Evolutionary conservation across 345 rosid genomes (phyloP).

Genomic region (Anacardium occidentale): DNA sequence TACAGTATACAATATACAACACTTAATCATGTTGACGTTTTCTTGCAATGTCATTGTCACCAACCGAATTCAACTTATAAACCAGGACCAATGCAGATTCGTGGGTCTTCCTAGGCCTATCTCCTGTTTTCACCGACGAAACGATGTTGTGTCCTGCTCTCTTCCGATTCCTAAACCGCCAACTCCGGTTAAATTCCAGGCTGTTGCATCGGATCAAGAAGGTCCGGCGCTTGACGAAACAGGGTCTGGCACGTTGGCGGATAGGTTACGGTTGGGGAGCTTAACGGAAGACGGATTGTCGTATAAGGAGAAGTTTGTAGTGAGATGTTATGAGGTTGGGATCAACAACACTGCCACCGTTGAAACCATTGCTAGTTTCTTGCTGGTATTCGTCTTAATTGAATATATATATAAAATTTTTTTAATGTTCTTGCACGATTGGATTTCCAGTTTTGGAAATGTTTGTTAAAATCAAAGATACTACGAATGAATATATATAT

Average conservation of each 20-base stretch:
- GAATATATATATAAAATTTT: no score
- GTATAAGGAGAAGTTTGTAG: constrained; percentile 83
- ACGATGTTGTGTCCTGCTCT: constrained; percentile 21
- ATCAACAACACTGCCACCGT: constrained; percentile 93
- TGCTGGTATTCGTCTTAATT: constrained; percentile 50
- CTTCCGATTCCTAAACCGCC: background rate
- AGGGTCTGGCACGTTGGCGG: constrained; percentile 42
- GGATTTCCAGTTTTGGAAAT: background rate
- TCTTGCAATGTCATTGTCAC: constrained; percentile 41
- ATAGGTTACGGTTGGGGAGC: constrained; percentile 60
- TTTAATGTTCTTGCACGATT: background rate
- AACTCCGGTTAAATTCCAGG: constrained; percentile 26
- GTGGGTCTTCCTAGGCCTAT: constrained; percentile 19
- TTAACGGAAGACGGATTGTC: constrained; percentile 71
- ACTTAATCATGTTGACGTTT: constrained; percentile 47
- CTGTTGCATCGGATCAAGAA: constrained; percentile 33
- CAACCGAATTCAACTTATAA: constrained; percentile 39
- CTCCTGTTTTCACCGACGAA: constrained; percentile 18
- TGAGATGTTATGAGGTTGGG: constrained; percentile 91
- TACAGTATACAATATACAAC: background rate
- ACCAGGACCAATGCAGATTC: constrained; percentile 46
- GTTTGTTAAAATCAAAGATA: no score
- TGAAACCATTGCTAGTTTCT: constrained; percentile 87
- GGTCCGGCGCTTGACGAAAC: constrained; percentile 26
- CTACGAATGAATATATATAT: background rate